Evolutionary conservation across 768 basidiomycete genomes (phyloP), one percentile per base, ranked within the genome.

Genomic region (Hericium alpestre): DNA sequence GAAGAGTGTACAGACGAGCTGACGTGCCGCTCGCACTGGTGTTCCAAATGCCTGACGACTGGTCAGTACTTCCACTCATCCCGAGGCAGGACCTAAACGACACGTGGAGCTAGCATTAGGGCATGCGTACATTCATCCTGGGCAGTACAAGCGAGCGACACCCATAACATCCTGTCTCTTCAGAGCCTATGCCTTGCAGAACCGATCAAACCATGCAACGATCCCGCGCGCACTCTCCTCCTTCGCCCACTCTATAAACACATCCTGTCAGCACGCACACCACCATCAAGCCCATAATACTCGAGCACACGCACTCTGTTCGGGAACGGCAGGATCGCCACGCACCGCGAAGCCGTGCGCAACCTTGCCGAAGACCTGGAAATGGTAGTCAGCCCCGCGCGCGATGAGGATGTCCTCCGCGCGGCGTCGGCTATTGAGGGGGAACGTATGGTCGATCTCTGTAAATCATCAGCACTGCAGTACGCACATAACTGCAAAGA

Each of bases 391-490:
- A 0, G 76, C 74, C 54, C 79, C 79, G 20, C 65, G 70, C 56
- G 76, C 76, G 8, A 74, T 70, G 15, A 86, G 66, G 9, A 82
- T 76, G 51, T 82, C 80, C 58, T 84, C 83, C 0, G 78, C 79
- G 1, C 75, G 71, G 23, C 77, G 78, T 27, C 83, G 80, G 0
- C 75, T 73, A n/a, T 73, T 72, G 0, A 71, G 23, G 1, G 79
- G 73, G 72, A 85, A 84, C 0, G 81, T 75, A 1, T 62, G 59
- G 64, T 85, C 84, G 20, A 61, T 71, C 68, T 84, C 83, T 79
- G 63, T 6, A 51, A 27, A 38, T n/a, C 12, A 12, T 39, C 11
- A 32, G 10, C 25, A 16, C 40, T 53, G 43, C 37, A 38, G 43
- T 32, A 18, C 20, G 4, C 16, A 18, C 20, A 9, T 1, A 22